Evolutionary conservation across 2,329 filamentous ascomycete genomes (phyloP).

Genomic region (Colletotrichum brevisporum): DNA sequence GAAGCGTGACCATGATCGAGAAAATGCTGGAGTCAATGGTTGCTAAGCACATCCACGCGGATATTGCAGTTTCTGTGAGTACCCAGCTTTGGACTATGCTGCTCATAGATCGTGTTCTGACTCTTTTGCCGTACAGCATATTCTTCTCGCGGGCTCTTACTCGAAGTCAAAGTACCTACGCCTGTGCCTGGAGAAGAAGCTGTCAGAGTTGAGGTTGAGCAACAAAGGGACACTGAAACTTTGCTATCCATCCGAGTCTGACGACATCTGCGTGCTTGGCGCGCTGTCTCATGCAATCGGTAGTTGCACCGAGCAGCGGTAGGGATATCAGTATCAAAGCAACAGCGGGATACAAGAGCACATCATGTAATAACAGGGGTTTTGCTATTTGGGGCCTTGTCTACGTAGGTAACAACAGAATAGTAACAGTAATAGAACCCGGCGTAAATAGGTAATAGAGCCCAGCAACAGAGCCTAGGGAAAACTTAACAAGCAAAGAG

Average conservation of each 20-base stretch:
- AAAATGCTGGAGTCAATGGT: constrained; percentile 2
- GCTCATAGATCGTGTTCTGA: background rate
- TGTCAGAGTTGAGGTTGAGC: background rate
- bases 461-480: too few species aligned
- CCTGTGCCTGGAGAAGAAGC: background rate
- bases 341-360: too few species aligned
- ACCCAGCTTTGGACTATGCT: too few species aligned
- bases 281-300: constrained; percentile 13
- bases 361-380: too few species aligned
- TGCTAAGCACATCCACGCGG: background rate
- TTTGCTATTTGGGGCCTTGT: too few species aligned
- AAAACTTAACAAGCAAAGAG: too few species aligned
- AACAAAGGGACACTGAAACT: background rate
- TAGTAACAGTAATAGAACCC: too few species aligned
- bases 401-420: too few species aligned
- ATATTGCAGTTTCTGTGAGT: background rate
- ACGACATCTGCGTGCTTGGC: background rate
- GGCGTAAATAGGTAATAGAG: too few species aligned
- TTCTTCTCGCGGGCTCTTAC: constrained; percentile 7
- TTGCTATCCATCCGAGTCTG: background rate
- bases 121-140: background rate
- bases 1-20: constrained; percentile 4
- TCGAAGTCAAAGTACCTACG: constrained; percentile 9
- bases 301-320: background rate
- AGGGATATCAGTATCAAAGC: too few species aligned